Percentiles rank a stretch among this genome's conserved stretches.
phyloP scores from a whole-genome alignment of 768 basidiomycete genomes.

The Mycena galericulata region DNA sequence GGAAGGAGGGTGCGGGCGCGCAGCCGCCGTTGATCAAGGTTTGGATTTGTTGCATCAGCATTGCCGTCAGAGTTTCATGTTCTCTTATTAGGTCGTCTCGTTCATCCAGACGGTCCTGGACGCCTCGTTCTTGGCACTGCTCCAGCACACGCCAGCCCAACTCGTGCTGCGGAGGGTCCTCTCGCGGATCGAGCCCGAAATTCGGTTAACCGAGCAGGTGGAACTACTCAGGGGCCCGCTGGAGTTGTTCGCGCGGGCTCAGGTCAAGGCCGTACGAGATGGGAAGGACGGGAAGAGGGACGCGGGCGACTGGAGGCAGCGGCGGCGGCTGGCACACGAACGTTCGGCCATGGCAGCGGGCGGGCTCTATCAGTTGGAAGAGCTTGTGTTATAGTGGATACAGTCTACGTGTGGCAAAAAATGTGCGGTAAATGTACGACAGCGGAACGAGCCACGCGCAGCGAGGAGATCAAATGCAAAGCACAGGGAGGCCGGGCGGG shows the following conservation, averaged over 20 bases:
- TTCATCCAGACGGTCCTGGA: conserved; percentile 80
- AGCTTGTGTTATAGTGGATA: conserved; percentile 63
- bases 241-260: conserved; percentile 70
- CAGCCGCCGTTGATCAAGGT: conserved; percentile 61
- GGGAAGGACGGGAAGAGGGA: conserved; percentile 50
- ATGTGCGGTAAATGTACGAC: background rate
- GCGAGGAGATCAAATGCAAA: conserved; percentile 19
- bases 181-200: conserved; percentile 66
- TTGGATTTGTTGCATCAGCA: conserved; percentile 4
- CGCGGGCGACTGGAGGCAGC: conserved; percentile 61
- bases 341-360: conserved; percentile 61
- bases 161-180: conserved; percentile 61
- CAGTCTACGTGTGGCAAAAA: no score
- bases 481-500: conserved; percentile 22
- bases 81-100: conserved; percentile 59
- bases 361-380: conserved; percentile 80
- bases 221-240: conserved; percentile 71
- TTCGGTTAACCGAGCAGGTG: conserved; percentile 59
- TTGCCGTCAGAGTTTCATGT: background rate
- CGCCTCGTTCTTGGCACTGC: conserved; percentile 74
- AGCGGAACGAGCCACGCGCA: conserved; percentile 36
- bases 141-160: conserved; percentile 74
- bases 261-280: conserved; percentile 61
- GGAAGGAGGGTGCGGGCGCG: conserved; percentile 38
- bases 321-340: conserved; percentile 65